These are phyloP conservation scores for Echium plantagineum DNA, from an alignment of 257 asterid genomes.

Conservation along the genomic window DNA sequence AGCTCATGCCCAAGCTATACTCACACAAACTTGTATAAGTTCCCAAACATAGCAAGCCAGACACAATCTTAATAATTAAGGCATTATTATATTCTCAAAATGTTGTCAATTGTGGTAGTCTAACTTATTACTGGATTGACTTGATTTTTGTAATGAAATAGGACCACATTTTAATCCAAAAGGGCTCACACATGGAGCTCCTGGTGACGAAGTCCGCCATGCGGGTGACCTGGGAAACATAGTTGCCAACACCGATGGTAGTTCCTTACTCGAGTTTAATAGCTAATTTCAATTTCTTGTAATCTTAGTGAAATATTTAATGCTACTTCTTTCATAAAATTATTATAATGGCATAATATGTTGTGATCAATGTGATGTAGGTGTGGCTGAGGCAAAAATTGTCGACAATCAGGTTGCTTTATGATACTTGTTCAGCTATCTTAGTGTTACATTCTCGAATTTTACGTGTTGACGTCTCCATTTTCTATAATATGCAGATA, in stretches of 20 bases:
- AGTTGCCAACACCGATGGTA: constrained; percentile 88
- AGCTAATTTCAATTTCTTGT: not conserved
- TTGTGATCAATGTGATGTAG: constrained; percentile 27
- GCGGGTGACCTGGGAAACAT: constrained; percentile 99
- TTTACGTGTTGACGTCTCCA: not conserved
- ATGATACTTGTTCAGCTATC: constrained; percentile 6
- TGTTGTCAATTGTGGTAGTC: constrained; percentile 1
- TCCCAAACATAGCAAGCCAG: not conserved
- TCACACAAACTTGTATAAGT: not conserved
- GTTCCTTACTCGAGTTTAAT: not conserved
- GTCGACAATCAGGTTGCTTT: constrained; percentile 61
- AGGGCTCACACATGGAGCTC: constrained; percentile 85
- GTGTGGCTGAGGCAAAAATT: constrained; percentile 84
- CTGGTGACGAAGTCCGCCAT: constrained; percentile 83
- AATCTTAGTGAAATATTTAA: too few relatives aligned
- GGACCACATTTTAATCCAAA: constrained; percentile 92
- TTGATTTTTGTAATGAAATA: constrained; percentile 13
- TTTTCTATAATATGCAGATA: constrained; percentile 37
- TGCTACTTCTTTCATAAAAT: not conserved
- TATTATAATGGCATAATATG: not conserved
- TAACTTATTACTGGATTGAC: not conserved
- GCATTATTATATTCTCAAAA: too few relatives aligned
- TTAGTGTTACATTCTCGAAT: not conserved
- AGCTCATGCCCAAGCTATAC: not conserved
- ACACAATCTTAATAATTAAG: too few relatives aligned